A percentile compares a stretch with the other conserved stretches of the same genome.
These are phyloP conservation scores for Beta macrorhiza DNA, from an alignment of 179 eudicot genomes.

Conservation along the genomic window DNA sequence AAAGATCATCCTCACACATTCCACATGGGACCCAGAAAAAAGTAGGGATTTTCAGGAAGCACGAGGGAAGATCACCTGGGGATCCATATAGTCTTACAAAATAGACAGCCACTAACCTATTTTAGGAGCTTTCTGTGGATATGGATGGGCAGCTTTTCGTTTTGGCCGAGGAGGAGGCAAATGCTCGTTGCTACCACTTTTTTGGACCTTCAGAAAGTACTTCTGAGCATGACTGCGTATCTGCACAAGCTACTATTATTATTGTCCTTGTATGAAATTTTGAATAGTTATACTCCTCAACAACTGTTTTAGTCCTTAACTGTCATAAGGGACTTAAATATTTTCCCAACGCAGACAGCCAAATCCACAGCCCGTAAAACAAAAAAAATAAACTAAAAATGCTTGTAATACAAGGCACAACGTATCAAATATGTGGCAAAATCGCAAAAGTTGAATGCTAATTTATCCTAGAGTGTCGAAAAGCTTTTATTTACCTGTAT, in stretches of 20 bases:
- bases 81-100: neutral
- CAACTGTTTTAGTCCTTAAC: neutral
- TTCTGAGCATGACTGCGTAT: constrained; percentile 95
- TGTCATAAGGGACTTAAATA: neutral
- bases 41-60: neutral
- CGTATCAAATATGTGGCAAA: neutral
- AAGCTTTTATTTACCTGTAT: constrained; percentile 60
- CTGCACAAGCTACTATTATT: constrained; percentile 40
- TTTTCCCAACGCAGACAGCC: neutral
- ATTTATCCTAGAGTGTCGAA: neutral
- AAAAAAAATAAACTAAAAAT: neutral
- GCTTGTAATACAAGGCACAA: neutral
- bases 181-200: constrained; percentile 92
- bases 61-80: neutral
- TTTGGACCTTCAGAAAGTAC: constrained; percentile 89
- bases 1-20: neutral
- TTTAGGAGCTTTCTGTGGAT: constrained; percentile 93
- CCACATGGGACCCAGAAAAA: neutral
- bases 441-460: neutral
- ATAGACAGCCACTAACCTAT: constrained; percentile 42
- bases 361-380: neutral
- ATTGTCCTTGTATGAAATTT: constrained; percentile 8
- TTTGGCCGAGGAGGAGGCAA: constrained; percentile 98
- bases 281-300: neutral
- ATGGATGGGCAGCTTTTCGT: constrained; percentile 95